A percentile compares a stretch with the other conserved stretches of the same genome.
phyloP scores from a whole-genome alignment of 2,329 filamentous ascomycete genomes.

The Arthrobotrys sphaeroides region DNA sequence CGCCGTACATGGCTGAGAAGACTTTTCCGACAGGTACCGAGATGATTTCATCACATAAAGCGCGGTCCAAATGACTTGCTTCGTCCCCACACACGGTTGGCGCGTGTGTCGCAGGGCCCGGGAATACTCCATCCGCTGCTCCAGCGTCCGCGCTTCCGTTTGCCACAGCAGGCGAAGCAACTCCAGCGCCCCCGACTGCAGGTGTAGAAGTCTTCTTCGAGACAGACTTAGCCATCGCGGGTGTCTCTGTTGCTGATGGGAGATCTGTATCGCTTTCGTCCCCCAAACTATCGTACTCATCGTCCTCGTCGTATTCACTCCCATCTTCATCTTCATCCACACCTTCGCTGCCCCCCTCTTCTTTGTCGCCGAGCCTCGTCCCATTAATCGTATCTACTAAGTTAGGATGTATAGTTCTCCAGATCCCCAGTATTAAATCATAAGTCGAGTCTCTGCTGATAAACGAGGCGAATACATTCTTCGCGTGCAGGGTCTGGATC shows the following conservation, averaged over 20 bases:
- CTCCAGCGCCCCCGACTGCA: conserved; percentile 61
- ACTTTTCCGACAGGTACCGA: conserved; percentile 90
- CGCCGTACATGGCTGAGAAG: conserved; percentile 86
- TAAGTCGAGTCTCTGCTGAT: conserved; percentile 95
- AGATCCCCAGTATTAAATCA: conserved; percentile 95
- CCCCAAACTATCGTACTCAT: conserved; percentile 69
- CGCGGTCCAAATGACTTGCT: conserved; percentile 76
- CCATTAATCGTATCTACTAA: conserved; percentile 75
- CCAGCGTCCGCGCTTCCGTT: conserved; percentile 59
- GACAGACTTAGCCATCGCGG: conserved; percentile 65
- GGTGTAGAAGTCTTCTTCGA: conserved; percentile 76
- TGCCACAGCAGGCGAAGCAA: conserved; percentile 59
- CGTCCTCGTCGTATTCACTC: conserved; percentile 65
- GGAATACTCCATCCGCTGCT: conserved; percentile 72
- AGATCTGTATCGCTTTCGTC: conserved; percentile 65
- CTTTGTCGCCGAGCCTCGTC: conserved; percentile 76
- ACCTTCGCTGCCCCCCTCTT: conserved; percentile 69
- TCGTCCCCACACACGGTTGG: conserved; percentile 86
- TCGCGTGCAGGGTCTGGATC: conserved; percentile 93
- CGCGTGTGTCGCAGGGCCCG: conserved; percentile 81
- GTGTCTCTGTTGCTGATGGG: conserved; percentile 64
- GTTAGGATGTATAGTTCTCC: conserved; percentile 94
- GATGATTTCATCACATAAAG: conserved; percentile 85
- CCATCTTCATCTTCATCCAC: conserved; percentile 76
- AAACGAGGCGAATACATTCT: conserved; percentile 95